Evolutionary conservation across 306 rosid genomes (phyloP), one percentile per base, ranked within the genome.

Genomic region (Coriaria nepalensis): DNA sequence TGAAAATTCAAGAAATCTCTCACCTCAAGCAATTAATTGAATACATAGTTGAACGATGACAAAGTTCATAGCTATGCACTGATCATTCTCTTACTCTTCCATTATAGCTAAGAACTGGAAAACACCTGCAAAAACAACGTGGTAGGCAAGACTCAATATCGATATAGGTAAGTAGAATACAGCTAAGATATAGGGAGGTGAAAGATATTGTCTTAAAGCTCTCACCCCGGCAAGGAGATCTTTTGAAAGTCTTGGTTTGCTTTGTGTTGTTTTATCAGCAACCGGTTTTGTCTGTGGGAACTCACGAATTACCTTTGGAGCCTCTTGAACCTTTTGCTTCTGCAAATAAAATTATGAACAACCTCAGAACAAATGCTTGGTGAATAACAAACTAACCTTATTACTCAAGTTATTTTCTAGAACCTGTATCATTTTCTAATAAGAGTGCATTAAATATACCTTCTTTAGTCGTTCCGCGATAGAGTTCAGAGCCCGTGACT

Each of bases 401-500:
- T 20, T 4, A 44, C 7, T 10, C 7, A 41, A 7, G 43, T 43
- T 13, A 37, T 7, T 52, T 33, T 56, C 14, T 10, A 14, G 37
- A 36, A 36, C 29, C 43, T 29, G 33, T 13, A 43, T 4, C 9
- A n/a, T 13, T 37, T 8, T 43, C 45, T 45, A 8, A 47, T 15
- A 37, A 48, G 6, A 51, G 5, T 33, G n/a, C 3, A 29, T 5
- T 46, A 14, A 9, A 42, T 9, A 14, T 71, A 90, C 97, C 95
- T 85, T 90, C 66, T 77, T 77, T 38, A 74, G 59, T 34, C 95
- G 75, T 64, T 81, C 81, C 43, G 77, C 94, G 46, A 84, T 85
- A 62, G 92, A 66, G 9, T 33, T 77, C 72, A 77, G 67, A 50
- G 93, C 86, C 47, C 68, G 94, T 41, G 95, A 70, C 49, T 66